Conservation (phyloP, 2,329 filamentous ascomycete species). For the Rutstroemia sydowiana region DNA sequence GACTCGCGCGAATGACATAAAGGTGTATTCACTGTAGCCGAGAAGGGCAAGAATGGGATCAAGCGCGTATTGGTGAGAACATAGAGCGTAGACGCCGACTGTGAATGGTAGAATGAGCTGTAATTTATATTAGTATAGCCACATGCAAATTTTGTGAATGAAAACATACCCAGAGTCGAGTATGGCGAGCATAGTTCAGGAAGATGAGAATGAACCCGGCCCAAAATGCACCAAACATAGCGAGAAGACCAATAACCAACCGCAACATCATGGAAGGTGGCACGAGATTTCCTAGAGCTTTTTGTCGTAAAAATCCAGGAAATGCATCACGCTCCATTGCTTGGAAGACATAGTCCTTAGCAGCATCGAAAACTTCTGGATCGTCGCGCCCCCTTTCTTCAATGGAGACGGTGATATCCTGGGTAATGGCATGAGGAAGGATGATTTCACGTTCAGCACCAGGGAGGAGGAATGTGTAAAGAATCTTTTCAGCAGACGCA, state of each 20-base stretch:
- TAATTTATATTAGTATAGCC: conserved; percentile 27
- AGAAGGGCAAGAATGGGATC: conserved; percentile 83
- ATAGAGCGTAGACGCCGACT: conserved; percentile 78
- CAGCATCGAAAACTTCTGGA: conserved; percentile 92
- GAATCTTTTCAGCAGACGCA: conserved; percentile 91
- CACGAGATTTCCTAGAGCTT: conserved; percentile 91
- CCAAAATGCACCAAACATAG: conserved; percentile 92
- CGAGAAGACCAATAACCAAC: conserved; percentile 74
- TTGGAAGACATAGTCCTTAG: conserved; percentile 99
- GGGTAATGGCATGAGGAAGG: conserved; percentile 77
- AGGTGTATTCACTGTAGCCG: conserved; percentile 94
- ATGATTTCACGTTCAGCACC: conserved; percentile 97
- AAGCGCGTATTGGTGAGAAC: conserved; percentile 91
- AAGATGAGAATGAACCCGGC: conserved; percentile 89
- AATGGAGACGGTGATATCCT: conserved; percentile 78
- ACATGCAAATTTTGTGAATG: not conserved
- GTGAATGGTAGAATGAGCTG: conserved; percentile 84
- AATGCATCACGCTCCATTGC: conserved; percentile 99
- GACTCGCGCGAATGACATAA: conserved; percentile 83
- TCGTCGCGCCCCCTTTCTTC: conserved; percentile 90
- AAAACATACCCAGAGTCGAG: conserved; percentile 72
- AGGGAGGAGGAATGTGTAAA: conserved; percentile 94
- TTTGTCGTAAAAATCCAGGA: conserved; percentile 88
- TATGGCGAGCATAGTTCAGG: conserved; percentile 65
- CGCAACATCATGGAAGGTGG: conserved; percentile 82